phyloP scores from a whole-genome alignment of 345 rosid species.

The Dipteronia dyeriana region DNA sequence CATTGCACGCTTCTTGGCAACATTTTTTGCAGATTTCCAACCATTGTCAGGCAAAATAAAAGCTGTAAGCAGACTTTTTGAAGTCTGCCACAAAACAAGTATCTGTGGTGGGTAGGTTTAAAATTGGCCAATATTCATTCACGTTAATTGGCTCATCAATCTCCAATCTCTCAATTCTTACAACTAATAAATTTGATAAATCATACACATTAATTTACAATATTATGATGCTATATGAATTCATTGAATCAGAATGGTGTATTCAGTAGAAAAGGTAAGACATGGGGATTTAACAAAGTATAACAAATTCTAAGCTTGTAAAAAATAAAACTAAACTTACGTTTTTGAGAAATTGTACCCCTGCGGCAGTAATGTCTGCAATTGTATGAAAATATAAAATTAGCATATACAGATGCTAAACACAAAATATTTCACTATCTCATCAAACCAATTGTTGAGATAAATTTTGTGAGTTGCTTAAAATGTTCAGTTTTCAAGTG shows the following conservation, averaged over 20 bases:
- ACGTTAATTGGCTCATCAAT: not conserved
- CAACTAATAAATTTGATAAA: not conserved
- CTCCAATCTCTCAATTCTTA: not conserved
- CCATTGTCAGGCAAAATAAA: not conserved
- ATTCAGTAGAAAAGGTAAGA: not conserved
- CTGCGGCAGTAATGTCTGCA: slow-evolving; percentile 77
- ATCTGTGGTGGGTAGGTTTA: no score
- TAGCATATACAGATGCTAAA: slow-evolving; percentile 20
- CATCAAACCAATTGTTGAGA: slow-evolving; percentile 12
- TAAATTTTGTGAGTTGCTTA: not conserved
- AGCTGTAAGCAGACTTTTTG: not conserved
- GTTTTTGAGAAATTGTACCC: slow-evolving; percentile 66
- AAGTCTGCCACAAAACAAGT: not conserved
- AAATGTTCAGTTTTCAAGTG: not conserved
- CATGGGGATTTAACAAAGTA: slow-evolving; percentile 7
- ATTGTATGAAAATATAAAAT: slow-evolving; percentile 25
- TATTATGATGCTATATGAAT: not conserved
- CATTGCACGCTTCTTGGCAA: slow-evolving; percentile 51
- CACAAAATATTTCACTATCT: slow-evolving; percentile 12
- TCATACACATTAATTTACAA: not conserved
- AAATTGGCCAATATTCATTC: not conserved
- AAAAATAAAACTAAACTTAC: slow-evolving; percentile 39
- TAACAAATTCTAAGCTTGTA: not conserved
- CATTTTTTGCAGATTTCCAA: slow-evolving; percentile 59
- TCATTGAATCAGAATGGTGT: not conserved